Percentiles rank a stretch among this genome's conserved stretches.
Evolutionary conservation across 2,329 filamentous ascomycete genomes (phyloP).

Genomic region (Colletotrichum incanum): DNA sequence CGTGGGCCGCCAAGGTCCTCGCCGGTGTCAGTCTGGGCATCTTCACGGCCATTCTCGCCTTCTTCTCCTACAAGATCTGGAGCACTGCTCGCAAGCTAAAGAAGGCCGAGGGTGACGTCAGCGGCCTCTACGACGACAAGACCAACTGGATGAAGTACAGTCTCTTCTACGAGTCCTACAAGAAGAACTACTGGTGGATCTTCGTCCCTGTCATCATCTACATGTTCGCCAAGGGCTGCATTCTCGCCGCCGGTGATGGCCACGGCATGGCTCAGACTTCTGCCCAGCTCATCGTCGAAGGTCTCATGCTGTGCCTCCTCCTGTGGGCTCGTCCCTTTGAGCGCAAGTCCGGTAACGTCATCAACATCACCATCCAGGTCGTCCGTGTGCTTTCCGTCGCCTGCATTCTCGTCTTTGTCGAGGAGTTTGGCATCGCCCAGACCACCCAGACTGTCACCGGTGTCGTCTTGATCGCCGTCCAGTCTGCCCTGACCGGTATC

Average conservation of each 20-base stretch:
- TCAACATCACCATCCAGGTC: conserved; percentile 93
- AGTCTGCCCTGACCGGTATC: conserved; percentile 85
- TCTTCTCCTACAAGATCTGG: conserved; percentile 90
- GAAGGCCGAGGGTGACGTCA: conserved; percentile 80
- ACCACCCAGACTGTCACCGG: conserved; percentile 96
- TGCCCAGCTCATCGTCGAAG: conserved; percentile 86
- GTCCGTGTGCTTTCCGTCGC: conserved; percentile 90
- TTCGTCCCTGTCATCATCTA: conserved; percentile 93
- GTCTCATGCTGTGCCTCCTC: conserved; percentile 82
- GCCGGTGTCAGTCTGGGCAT: conserved; percentile 85
- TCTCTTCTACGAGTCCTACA: conserved; percentile 97
- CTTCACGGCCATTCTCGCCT: conserved; percentile 86
- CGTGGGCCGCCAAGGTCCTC: conserved; percentile 90
- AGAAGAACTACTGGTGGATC: conserved; percentile 96
- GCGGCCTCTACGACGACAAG: conserved; percentile 88
- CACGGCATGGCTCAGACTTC: conserved; percentile 87
- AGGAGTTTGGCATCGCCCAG: conserved; percentile 90
- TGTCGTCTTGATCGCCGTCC: conserved; percentile 92
- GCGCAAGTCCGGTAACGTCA: conserved; percentile 88
- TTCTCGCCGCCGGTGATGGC: conserved; percentile 88
- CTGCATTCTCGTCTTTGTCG: conserved; percentile 93
- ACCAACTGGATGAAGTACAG: conserved; percentile 94
- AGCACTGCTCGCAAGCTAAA: conserved; percentile 81
- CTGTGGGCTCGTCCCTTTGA: conserved; percentile 90
- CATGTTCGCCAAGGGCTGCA: conserved; percentile 89